Evolutionary conservation across 768 basidiomycete species (phyloP).

Genomic region (Panellus pusillus): DNA sequence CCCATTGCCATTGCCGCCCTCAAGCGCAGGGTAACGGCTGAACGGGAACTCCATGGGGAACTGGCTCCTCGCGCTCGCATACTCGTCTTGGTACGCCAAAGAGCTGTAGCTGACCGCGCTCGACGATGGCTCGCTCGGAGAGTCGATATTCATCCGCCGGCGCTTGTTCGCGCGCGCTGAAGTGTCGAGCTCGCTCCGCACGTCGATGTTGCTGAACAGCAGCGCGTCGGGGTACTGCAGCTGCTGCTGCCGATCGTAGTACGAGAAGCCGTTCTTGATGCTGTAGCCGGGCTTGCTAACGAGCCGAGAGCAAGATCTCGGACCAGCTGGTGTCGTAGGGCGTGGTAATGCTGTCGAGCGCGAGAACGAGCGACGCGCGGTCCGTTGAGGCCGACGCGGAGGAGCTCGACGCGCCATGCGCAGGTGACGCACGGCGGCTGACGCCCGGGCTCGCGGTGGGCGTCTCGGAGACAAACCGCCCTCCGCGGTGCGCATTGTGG

Average conservation of each 20-base stretch:
- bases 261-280: no score
- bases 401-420: no score
- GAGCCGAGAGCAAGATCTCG: slow-evolving; percentile 49
- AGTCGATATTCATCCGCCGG: slow-evolving; percentile 67
- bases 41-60: slow-evolving; percentile 67
- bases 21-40: no score
- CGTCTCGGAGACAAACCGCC: no score
- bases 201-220: slow-evolving; percentile 52
- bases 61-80: slow-evolving; percentile 53
- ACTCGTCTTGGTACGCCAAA: slow-evolving; percentile 65
- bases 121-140: slow-evolving; percentile 50
- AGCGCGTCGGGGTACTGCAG: slow-evolving; percentile 50
- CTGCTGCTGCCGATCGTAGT: slow-evolving; percentile 36
- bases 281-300: slow-evolving; percentile 28
- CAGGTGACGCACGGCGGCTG: no score
- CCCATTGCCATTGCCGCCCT: no score
- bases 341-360: slow-evolving; percentile 69
- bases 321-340: slow-evolving; percentile 54
- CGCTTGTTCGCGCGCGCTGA: slow-evolving; percentile 63
- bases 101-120: no score
- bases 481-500: slow-evolving; percentile 68
- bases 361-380: slow-evolving; percentile 65
- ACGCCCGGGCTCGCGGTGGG: no score
- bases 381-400: no score
- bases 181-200: slow-evolving; percentile 46